Conservation (phyloP, 257 asterid species). For the Leptodermis oblonga region DNA sequence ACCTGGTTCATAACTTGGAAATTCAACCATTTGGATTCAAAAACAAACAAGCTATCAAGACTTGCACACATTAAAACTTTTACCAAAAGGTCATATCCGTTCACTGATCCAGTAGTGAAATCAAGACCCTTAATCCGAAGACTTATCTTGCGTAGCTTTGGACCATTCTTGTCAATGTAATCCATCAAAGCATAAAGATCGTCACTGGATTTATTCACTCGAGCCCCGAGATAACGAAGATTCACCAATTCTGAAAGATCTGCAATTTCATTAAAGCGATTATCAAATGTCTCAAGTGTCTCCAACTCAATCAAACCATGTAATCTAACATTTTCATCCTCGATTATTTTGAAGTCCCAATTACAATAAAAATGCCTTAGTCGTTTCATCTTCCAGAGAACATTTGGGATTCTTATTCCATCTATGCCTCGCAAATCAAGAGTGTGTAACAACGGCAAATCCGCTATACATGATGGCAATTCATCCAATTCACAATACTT, state of each 20-base stretch:
- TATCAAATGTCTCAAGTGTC: too few species aligned
- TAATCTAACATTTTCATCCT: background rate
- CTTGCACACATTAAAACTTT: background rate
- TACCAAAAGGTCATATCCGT: background rate
- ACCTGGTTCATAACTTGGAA: conserved; percentile 1
- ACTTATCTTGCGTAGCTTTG: background rate
- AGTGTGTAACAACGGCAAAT: background rate
- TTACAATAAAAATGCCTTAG: background rate
- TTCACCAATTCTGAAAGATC: background rate
- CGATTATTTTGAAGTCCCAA: background rate
- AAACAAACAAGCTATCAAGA: background rate
- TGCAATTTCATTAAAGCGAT: background rate
- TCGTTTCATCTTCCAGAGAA: background rate
- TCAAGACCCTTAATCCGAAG: background rate
- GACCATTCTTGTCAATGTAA: background rate
- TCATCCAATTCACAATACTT: too few species aligned
- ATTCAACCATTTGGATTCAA: background rate
- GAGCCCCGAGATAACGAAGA: background rate
- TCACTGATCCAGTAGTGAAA: too few species aligned
- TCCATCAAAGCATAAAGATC: background rate
- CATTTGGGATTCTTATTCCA: background rate
- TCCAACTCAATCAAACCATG: background rate
- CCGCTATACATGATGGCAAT: background rate
- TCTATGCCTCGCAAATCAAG: background rate
- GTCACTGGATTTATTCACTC: background rate